Base-by-base conservation (phyloP, 495 filamentous ascomycete genomes). In the Daldinia loculata region DNA sequence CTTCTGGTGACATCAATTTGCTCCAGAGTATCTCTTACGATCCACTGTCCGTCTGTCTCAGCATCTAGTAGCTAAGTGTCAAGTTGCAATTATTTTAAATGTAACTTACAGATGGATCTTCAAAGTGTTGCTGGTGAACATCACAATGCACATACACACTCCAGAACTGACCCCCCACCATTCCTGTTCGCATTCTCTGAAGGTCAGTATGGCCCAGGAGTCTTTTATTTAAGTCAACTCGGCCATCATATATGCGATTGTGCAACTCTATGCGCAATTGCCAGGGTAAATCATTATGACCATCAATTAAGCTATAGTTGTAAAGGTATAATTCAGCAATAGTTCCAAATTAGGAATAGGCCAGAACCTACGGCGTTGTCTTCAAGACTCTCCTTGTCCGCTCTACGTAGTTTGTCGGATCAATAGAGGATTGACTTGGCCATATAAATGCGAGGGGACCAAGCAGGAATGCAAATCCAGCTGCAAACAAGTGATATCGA, bases 91-190 rank as follows among this genome's bases (percentile, higher is more conserved):
- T 39, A 17, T 39, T 24, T 29, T 22, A 19, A 19, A 29, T 27
- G 5, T n/a, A 29, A 64, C 73, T 66, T 56, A 73, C 61, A 5
- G 66, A 63, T 17, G 73, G 73, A 22, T 75, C 70, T 55, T 75
- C 73, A 17, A 75, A 66, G 39, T 74, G 41, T 26, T 69, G 38
- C 19, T 73, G 70, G 12, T 57, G 51, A 56, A 22, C 24, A 65
- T 67, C 70, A 19, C 69, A 74, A 22, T 71, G 55, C 24, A 71
- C 62, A 30, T 75, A 80, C 1, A 75, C 74, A 57, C 75, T 78
- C 80, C 80, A 82, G 57, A 82, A 83, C 55, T 80, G 77, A 1
- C 79, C 76, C 0, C 74, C 76, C 17, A 75, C 51, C 57, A 65
- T 65, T 0, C 76, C 76, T 2, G 65, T 39, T 55, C 63, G 58